These are phyloP conservation scores for Mortierella sp. DNA, from an alignment of 371 early-diverging fungal genomes.

Conservation along the genomic window DNA sequence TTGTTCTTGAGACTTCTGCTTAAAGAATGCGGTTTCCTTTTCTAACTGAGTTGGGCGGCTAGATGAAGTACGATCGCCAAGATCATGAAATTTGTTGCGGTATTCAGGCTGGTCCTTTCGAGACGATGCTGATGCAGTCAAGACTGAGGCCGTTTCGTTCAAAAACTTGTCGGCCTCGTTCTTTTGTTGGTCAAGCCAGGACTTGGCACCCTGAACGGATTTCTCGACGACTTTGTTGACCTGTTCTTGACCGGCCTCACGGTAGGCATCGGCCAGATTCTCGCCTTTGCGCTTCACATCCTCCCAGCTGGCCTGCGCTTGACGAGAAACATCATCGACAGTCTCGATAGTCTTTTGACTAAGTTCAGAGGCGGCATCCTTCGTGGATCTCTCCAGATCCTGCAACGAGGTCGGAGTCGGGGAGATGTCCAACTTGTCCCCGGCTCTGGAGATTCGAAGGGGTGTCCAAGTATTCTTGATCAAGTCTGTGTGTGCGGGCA, in stretches of 20 bases:
- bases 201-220: constrained; percentile 14
- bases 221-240: constrained; percentile 11
- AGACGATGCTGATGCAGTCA: neutral
- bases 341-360: constrained; percentile 20
- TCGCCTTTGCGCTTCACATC: constrained; percentile 32
- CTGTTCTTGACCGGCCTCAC: constrained; percentile 21
- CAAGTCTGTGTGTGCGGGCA: constrained; percentile 30
- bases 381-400: constrained; percentile 5
- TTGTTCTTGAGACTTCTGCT: constrained; percentile 5
- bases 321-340: constrained; percentile 20
- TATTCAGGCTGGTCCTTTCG: neutral
- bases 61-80: neutral
- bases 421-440: neutral
- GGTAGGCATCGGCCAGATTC: constrained; percentile 15
- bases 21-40: constrained; percentile 10
- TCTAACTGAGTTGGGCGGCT: neutral
- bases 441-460: neutral
- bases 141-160: constrained; percentile 5
- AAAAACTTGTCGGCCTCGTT: constrained; percentile 22
- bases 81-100: constrained; percentile 14
- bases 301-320: constrained; percentile 20
- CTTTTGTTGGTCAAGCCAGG: constrained; percentile 22
- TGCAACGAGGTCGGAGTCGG: neutral
- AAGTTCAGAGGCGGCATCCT: constrained; percentile 5
- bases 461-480: constrained; percentile 11